Evolutionary conservation across 2,329 filamentous ascomycete genomes (phyloP).

Genomic region (Zasmidium angulare): DNA sequence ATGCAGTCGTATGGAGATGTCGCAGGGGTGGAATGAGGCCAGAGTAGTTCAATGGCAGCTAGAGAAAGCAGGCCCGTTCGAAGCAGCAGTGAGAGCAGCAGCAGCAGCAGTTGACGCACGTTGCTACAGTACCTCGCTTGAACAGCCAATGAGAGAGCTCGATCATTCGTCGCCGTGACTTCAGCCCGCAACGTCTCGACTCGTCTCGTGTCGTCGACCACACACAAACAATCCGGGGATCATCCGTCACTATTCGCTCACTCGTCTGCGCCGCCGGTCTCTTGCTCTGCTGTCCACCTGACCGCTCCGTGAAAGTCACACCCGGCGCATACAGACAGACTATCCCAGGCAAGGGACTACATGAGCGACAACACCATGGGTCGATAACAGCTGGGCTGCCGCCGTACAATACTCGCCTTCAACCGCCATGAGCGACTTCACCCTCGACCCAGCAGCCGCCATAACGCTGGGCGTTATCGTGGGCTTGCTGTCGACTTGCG

Average conservation of each 20-base stretch:
- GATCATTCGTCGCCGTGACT: neutral
- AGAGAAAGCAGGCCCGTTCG: neutral
- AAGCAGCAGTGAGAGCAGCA: no score
- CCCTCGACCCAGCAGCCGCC: constrained; percentile 20
- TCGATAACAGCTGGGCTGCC: constrained; percentile 1
- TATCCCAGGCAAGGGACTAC: neutral
- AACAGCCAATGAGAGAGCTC: neutral
- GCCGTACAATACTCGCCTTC: neutral
- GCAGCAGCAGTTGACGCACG: constrained; percentile 8
- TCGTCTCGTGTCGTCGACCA: neutral
- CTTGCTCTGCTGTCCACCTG: constrained; percentile 1
- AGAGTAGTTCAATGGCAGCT: constrained; percentile 2
- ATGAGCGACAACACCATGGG: neutral
- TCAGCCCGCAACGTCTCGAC: neutral
- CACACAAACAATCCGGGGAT: neutral
- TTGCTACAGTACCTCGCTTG: constrained; percentile 1
- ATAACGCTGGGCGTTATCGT: constrained; percentile 77
- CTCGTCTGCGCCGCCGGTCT: neutral
- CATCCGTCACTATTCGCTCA: constrained; percentile 3
- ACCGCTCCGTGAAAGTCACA: neutral
- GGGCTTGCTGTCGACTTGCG: constrained; percentile 86
- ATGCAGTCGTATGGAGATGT: neutral
- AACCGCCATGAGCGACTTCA: constrained; percentile 13
- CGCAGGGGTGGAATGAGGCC: neutral
- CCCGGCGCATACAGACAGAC: neutral